Conservation (phyloP, 73 alveolate species). For the Blepharisma stoltei region DNA sequence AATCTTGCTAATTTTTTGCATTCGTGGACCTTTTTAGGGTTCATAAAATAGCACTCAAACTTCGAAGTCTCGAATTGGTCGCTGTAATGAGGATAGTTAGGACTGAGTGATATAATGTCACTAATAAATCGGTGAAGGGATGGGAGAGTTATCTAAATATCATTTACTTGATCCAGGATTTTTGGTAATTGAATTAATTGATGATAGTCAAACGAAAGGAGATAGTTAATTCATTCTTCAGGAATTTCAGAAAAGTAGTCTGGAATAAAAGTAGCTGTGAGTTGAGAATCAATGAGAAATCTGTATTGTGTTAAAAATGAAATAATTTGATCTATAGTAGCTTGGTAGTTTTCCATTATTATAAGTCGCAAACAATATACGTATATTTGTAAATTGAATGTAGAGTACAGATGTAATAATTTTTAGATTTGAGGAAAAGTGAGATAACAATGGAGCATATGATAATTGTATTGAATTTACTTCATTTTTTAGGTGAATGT, state of each 20-base stretch:
- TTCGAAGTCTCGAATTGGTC: not conserved
- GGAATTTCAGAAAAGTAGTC: conserved; percentile 6
- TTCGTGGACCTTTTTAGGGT: conserved; percentile 19
- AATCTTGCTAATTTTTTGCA: not conserved
- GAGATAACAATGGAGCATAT: too few relatives aligned
- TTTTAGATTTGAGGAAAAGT: too few relatives aligned
- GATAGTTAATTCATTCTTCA: not conserved
- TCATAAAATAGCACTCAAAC: not conserved
- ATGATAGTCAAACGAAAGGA: not conserved
- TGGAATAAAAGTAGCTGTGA: not conserved
- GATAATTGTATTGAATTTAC: too few relatives aligned
- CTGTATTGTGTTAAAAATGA: not conserved
- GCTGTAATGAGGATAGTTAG: conserved; percentile 1
- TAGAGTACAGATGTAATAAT: too few relatives aligned
- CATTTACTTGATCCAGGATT: not conserved
- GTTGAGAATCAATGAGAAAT: not conserved
- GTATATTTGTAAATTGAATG: too few relatives aligned
- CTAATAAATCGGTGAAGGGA: not conserved
- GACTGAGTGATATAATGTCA: not conserved
- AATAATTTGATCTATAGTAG: not conserved
- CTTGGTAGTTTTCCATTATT: too few relatives aligned
- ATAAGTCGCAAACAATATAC: too few relatives aligned
- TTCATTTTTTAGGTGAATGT: too few relatives aligned
- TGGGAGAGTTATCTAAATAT: not conserved
- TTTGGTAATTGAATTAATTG: not conserved